Conservation (phyloP, 1,139 yeast genomes). For the Pichia sp. region DNA sequence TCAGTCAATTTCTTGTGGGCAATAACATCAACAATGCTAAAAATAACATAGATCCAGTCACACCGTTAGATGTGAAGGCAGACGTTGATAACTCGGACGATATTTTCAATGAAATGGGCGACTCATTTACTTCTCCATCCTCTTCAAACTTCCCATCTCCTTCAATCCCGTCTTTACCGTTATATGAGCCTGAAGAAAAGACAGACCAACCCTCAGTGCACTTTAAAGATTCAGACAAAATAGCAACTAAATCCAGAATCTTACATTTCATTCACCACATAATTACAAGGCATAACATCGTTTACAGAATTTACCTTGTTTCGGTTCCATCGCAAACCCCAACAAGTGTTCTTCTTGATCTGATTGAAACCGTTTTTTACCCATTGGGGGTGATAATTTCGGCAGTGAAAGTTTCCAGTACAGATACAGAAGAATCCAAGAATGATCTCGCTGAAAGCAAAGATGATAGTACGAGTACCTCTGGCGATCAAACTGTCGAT, state of each 20-base stretch:
- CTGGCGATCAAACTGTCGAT: neutral
- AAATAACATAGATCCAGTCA: neutral
- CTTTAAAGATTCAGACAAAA: neutral
- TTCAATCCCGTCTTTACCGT: constrained; percentile 6
- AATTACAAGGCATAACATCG: constrained; percentile 27
- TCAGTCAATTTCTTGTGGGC: neutral
- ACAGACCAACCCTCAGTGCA: neutral
- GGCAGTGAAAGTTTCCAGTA: neutral
- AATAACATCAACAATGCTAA: neutral
- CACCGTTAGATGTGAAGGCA: neutral
- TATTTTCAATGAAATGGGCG: neutral
- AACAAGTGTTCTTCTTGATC: neutral
- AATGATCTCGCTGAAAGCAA: neutral
- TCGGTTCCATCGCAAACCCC: constrained; percentile 30
- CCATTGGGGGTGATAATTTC: constrained; percentile 13
- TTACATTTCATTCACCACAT: constrained; percentile 28
- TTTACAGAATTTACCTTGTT: constrained; percentile 26
- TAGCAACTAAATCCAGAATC: constrained; percentile 19
- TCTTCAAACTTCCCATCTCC: constrained; percentile 15
- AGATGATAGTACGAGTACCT: neutral
- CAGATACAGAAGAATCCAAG: neutral
- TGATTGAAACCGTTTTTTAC: constrained; percentile 11
- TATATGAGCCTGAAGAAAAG: neutral
- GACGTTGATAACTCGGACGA: neutral
- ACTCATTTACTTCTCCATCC: constrained; percentile 5